Evolutionary conservation across 2,329 filamentous ascomycete species (phyloP).

Genomic region (Juglanconis sp.): DNA sequence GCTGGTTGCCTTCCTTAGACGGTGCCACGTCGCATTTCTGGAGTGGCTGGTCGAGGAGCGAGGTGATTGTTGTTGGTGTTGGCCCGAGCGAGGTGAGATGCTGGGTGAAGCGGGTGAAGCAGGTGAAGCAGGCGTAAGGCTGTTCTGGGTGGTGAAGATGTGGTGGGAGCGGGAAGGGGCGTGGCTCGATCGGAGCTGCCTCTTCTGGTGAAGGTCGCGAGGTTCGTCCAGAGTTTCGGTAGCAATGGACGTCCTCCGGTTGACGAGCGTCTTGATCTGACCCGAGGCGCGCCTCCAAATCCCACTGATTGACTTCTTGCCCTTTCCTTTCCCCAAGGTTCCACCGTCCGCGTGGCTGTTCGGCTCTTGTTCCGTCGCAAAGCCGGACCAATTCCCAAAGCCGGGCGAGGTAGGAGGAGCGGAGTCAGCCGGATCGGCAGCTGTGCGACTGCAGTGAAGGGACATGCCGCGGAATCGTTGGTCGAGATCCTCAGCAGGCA

Average conservation of each 20-base stretch:
- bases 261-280: constrained; percentile 51
- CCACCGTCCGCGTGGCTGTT: not conserved
- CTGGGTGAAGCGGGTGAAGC: constrained; percentile 19
- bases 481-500: constrained; percentile 30
- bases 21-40: constrained; percentile 28
- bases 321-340: not conserved
- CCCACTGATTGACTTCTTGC: constrained; percentile 38
- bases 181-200: constrained; percentile 12
- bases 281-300: constrained; percentile 55
- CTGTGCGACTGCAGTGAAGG: constrained; percentile 27
- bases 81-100: constrained; percentile 16
- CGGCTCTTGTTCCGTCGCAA: not conserved
- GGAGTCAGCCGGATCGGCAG: constrained; percentile 6
- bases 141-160: constrained; percentile 12
- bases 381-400: not conserved
- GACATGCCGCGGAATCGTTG: constrained; percentile 23
- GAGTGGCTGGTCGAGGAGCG: constrained; percentile 40
- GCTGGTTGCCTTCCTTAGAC: constrained; percentile 11
- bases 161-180: constrained; percentile 15
- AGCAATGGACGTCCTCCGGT: constrained; percentile 43
- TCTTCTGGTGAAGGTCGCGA: constrained; percentile 20
- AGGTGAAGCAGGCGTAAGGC: constrained; percentile 16
- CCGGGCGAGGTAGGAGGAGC: not conserved
- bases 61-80: constrained; percentile 4
- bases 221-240: constrained; percentile 11